A percentile compares a stretch with the other conserved stretches of the same genome.
These are phyloP conservation scores for Exophiala dermatitidis DNA, from an alignment of 2,329 filamentous ascomycete species.

Conservation along the genomic window DNA sequence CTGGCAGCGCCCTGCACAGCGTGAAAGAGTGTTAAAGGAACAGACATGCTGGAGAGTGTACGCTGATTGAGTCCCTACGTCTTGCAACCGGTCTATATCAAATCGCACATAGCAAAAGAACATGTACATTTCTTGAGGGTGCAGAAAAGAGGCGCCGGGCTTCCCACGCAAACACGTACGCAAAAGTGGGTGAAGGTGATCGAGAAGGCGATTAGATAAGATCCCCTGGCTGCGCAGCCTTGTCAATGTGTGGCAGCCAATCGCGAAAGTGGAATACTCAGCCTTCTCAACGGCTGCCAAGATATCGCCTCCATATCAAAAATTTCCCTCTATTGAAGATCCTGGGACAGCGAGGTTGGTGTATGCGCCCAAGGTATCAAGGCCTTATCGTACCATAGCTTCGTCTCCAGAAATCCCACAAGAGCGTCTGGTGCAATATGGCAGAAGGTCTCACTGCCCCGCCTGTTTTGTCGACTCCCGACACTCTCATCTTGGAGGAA, in stretches of 20 bases:
- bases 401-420: no score
- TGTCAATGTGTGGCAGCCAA: neutral
- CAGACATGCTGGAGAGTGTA: constrained; percentile 5
- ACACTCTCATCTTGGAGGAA: constrained; percentile 54
- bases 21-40: constrained; percentile 15
- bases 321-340: neutral
- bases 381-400: no score
- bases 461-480: constrained; percentile 57
- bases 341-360: no score
- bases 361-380: no score
- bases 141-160: neutral
- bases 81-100: no score
- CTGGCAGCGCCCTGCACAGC: constrained; percentile 13
- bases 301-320: neutral
- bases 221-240: neutral
- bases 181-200: neutral
- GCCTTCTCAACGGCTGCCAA: neutral
- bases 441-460: constrained; percentile 36
- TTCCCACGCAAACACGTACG: no score
- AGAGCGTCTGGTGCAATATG: constrained; percentile 8
- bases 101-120: neutral
- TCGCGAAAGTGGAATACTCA: neutral
- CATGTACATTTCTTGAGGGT: neutral
- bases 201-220: neutral
- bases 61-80: neutral